Conservation (phyloP, 176 grass and related monocot genomes). For the Dendrocalamus sinicus region DNA sequence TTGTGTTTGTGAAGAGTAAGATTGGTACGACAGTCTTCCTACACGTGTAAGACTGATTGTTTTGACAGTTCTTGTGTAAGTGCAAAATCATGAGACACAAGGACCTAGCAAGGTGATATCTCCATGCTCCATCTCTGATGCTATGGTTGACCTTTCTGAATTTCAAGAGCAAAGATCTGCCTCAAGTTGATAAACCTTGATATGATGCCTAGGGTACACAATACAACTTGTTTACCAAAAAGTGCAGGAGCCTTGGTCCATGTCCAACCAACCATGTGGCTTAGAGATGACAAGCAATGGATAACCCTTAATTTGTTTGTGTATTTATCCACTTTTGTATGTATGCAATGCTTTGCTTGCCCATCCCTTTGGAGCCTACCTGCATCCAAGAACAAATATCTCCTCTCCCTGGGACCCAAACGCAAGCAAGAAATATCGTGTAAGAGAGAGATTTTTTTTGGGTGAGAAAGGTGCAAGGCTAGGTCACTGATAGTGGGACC, state of each 20-base stretch:
- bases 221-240: constrained; percentile 40
- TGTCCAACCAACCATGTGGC: constrained; percentile 40
- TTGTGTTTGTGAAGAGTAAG: neutral
- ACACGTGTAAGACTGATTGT: neutral
- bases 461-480: neutral
- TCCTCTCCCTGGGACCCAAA: constrained; percentile 22
- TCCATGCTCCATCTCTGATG: neutral
- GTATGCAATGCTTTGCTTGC: neutral
- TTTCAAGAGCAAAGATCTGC: constrained; percentile 8
- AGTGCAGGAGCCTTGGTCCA: constrained; percentile 46
- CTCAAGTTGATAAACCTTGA: neutral
- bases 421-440: constrained; percentile 42
- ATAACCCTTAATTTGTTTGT: neutral
- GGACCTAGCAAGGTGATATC: neutral
- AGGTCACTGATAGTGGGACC: constrained; percentile 35
- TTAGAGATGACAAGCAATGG: constrained; percentile 27
- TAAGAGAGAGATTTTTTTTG: neutral
- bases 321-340: constrained; percentile 3
- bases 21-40: neutral
- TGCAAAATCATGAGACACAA: neutral
- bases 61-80: neutral
- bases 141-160: neutral
- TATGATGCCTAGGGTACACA: neutral
- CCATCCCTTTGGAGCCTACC: constrained; percentile 13
- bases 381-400: constrained; percentile 35